Evolutionary conservation across 2,329 filamentous ascomycete genomes (phyloP), one percentile per base, ranked within the genome.

Genomic region (Calonectria pseudoreteaudii): DNA sequence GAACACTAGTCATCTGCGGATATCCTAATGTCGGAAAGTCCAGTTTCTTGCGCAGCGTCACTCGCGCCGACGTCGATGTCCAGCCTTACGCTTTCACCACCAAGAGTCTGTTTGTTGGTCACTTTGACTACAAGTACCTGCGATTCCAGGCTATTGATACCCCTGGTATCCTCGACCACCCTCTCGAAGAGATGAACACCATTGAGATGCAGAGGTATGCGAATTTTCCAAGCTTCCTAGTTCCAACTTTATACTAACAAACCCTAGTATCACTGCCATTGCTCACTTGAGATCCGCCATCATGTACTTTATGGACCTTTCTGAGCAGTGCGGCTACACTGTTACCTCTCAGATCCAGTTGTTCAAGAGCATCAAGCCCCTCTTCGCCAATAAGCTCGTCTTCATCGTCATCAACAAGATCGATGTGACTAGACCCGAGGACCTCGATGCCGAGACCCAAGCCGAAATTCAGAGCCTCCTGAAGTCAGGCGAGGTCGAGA

Each of bases 361-460:
- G 20, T 99, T 98, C 90, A 93, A 95, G 88, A 97, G 94, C 85
- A 98, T 98, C 86, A 98, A 97, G 88, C 97, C 97, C 38, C 90
- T 99, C 28, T 99, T 99, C 84, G 93, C 95, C 68, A 98, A 98
- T 88, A 98, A 98, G 88, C 91, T 98, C 64, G 96, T 98, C 56
- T 98, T 98, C 84, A 91, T 99, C 72, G 95, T 98, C 71, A 91
- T 98, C 86, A 99, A 99, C 93, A 99, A 99, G 90, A 98, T 98
- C 79, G 97, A 99, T 85, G 91, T 98, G 73, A 92, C 93, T 83
- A 91, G 93, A 73, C 95, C 96, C 1, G 95, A 98, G 82, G 95
- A 98, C 82, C 88, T 99, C 47, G 94, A 97, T 77, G 87, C 91
- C 9, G 94, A 94, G 80, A 92, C 93, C 30, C 94, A 96, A 83